phyloP scores from a whole-genome alignment of 768 basidiomycete species.

The Hemileccinum rubropunctum region DNA sequence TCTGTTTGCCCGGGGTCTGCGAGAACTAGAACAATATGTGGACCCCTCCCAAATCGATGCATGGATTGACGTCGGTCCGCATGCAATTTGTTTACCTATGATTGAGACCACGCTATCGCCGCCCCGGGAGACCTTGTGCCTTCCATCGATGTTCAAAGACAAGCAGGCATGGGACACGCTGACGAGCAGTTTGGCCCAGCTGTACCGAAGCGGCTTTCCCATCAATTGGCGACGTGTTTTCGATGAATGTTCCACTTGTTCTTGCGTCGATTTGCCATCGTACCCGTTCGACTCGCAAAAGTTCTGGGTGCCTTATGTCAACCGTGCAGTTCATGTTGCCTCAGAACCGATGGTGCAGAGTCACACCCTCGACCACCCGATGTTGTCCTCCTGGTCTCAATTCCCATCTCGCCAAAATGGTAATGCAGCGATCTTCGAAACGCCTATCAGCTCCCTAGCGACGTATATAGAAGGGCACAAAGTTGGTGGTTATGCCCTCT shows the following conservation, averaged over 20 bases:
- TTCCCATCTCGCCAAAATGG: slow-evolving; percentile 35
- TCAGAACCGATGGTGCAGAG: slow-evolving; percentile 1
- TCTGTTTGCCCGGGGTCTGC: slow-evolving; percentile 48
- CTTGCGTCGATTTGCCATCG: slow-evolving; percentile 53
- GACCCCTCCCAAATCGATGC: slow-evolving; percentile 34
- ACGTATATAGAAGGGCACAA: slow-evolving; percentile 52
- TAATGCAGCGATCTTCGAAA: slow-evolving; percentile 50
- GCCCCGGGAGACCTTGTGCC: slow-evolving; percentile 36
- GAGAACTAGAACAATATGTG: slow-evolving; percentile 33
- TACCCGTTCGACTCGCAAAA: slow-evolving; percentile 59
- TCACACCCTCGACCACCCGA: slow-evolving; percentile 28
- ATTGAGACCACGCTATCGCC: slow-evolving; percentile 34
- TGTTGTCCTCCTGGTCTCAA: slow-evolving; percentile 43
- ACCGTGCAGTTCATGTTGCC: slow-evolving; percentile 8
- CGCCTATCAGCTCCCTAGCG: slow-evolving; percentile 44
- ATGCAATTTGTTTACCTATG: slow-evolving; percentile 56
- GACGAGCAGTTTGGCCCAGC: slow-evolving; percentile 41
- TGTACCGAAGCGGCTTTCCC: slow-evolving; percentile 42
- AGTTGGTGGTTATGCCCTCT: slow-evolving; percentile 55
- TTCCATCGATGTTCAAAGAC: slow-evolving; percentile 51
- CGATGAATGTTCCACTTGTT: slow-evolving; percentile 38
- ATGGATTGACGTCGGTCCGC: slow-evolving; percentile 71
- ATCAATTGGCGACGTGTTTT: slow-evolving; percentile 60
- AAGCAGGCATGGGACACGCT: slow-evolving; percentile 46
- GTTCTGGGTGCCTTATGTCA: slow-evolving; percentile 56